A percentile compares a stretch with the other conserved stretches of the same genome.
Evolutionary conservation across 129 eudicot genomes (phyloP).

Genomic region (Flaveria linearis): DNA sequence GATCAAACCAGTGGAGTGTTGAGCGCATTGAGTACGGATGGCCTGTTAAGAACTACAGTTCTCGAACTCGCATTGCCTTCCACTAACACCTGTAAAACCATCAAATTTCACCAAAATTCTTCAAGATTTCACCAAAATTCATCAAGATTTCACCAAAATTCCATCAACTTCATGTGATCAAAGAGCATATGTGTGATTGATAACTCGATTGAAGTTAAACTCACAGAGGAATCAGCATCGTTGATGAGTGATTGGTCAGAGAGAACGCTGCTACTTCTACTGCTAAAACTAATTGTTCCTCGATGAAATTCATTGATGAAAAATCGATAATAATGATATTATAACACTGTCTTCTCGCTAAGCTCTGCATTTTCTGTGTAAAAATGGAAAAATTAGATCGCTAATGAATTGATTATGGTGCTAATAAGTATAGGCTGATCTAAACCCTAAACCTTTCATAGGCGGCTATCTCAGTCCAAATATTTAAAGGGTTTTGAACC

Average conservation of each 20-base stretch:
- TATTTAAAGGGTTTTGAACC: too few species aligned
- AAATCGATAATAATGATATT: slow-evolving; percentile 16
- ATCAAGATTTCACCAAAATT: background rate
- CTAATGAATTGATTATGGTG: background rate
- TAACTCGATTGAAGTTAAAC: background rate
- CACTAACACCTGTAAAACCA: slow-evolving; percentile 43
- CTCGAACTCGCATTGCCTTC: slow-evolving; percentile 57
- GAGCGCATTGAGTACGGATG: slow-evolving; percentile 59
- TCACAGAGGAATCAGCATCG: slow-evolving; percentile 28
- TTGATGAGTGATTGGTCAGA: slow-evolving; percentile 1
- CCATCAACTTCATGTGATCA: background rate
- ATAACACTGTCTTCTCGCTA: slow-evolving; percentile 13
- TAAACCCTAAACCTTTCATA: too few species aligned
- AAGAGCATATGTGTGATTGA: background rate
- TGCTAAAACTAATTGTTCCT: slow-evolving; percentile 15
- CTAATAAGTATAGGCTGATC: background rate
- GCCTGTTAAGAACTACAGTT: slow-evolving; percentile 66
- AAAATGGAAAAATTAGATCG: background rate
- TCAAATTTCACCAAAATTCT: background rate
- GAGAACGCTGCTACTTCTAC: slow-evolving; percentile 10
- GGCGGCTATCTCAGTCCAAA: too few species aligned
- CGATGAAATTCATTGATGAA: slow-evolving; percentile 4
- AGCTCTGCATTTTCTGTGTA: slow-evolving; percentile 18
- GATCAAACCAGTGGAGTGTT: slow-evolving; percentile 45
- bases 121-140: background rate